Percentiles rank a stretch among this genome's conserved stretches.
phyloP scores from a whole-genome alignment of 2,329 filamentous ascomycete species.

The Chrysoporthe austroafricana region DNA sequence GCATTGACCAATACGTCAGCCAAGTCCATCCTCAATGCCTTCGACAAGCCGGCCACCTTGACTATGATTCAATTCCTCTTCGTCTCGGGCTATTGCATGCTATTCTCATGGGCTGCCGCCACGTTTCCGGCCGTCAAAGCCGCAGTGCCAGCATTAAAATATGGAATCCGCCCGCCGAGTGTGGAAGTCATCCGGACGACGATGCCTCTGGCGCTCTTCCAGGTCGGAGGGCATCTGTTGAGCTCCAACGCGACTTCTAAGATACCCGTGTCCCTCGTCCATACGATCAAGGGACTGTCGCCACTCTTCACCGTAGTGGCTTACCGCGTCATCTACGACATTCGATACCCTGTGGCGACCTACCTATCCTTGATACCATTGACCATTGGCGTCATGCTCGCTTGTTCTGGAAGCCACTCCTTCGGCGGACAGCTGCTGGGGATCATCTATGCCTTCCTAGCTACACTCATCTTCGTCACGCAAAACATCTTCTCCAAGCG shows the following conservation, averaged over 20 bases:
- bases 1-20: constrained; percentile 97
- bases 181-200: constrained; percentile 83
- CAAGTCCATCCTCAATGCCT: constrained; percentile 92
- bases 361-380: constrained; percentile 90
- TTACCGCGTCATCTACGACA: constrained; percentile 86
- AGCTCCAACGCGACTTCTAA: constrained; percentile 92
- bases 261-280: constrained; percentile 94
- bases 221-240: constrained; percentile 90
- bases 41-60: constrained; percentile 87
- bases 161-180: constrained; percentile 81
- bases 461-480: constrained; percentile 93
- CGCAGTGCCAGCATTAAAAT: constrained; percentile 76
- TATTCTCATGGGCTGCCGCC: constrained; percentile 76
- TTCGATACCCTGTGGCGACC: constrained; percentile 83
- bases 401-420: constrained; percentile 79
- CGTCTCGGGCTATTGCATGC: constrained; percentile 84
- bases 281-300: constrained; percentile 97
- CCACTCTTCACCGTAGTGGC: constrained; percentile 94
- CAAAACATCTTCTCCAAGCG: constrained; percentile 99
- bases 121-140: constrained; percentile 72
- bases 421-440: constrained; percentile 88
- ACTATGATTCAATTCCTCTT: constrained; percentile 94
- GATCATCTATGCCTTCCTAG: constrained; percentile 84
- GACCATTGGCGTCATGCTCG: constrained; percentile 92
- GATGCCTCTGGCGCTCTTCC: constrained; percentile 88